phyloP scores from a whole-genome alignment of 2,329 filamentous ascomycete genomes.

The Blumeria graminis region DNA sequence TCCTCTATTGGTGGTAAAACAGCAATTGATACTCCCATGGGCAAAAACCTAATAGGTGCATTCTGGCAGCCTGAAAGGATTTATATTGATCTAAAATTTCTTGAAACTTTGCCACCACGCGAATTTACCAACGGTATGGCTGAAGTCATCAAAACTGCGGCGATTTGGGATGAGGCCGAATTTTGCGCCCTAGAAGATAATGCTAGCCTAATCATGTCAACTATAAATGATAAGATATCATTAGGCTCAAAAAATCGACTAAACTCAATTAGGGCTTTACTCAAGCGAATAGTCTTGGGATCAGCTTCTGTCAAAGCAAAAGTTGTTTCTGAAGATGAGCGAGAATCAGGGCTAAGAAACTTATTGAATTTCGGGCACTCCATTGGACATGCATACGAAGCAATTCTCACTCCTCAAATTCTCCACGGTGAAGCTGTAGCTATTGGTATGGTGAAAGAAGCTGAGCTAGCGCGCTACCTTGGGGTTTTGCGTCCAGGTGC shows the following conservation, averaged over 20 bases:
- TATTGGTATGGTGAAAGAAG: conserved; percentile 96
- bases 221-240: conserved; percentile 34
- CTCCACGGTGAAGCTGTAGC: conserved; percentile 90
- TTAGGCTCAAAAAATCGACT: conserved; percentile 30
- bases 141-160: conserved; percentile 91
- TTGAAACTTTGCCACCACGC: conserved; percentile 69
- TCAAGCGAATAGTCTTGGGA: conserved; percentile 56
- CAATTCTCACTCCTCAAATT: conserved; percentile 81
- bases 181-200: conserved; percentile 69
- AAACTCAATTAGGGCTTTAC: conserved; percentile 39
- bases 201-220: conserved; percentile 48
- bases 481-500: conserved; percentile 68
- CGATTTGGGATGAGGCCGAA: conserved; percentile 78
- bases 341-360: conserved; percentile 81
- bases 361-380: conserved; percentile 95
- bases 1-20: conserved; percentile 97
- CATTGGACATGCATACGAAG: conserved; percentile 90
- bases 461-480: conserved; percentile 72
- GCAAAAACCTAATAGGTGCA: conserved; percentile 85
- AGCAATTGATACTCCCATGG: conserved; percentile 83
- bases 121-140: conserved; percentile 99
- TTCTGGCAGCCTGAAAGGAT: conserved; percentile 93
- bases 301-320: conserved; percentile 85
- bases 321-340: conserved; percentile 83
- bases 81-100: conserved; percentile 80